A percentile compares a stretch with the other conserved stretches of the same genome.
Conservation (phyloP, 371 early-diverging fungal species). For the Funneliformis caledonium region DNA sequence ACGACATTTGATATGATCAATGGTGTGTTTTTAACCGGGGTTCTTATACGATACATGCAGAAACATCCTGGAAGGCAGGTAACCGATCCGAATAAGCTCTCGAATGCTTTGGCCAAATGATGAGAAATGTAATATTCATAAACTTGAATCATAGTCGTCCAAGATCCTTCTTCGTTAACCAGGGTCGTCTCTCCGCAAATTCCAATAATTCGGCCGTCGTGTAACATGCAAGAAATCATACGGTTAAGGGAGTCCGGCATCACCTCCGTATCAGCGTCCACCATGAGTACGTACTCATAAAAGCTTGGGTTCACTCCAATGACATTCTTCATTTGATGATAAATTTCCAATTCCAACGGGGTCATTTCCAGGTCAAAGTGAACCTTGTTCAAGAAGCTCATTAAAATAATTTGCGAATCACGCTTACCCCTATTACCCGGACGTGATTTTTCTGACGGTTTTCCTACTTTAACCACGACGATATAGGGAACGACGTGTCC, state of each 20-base stretch:
- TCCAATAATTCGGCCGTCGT: slow-evolving; percentile 83
- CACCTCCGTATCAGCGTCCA: slow-evolving; percentile 95
- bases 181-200: slow-evolving; percentile 86
- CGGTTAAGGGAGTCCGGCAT: slow-evolving; percentile 69
- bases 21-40: slow-evolving; percentile 84
- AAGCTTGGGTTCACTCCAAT: slow-evolving; percentile 85
- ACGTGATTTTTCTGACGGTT: slow-evolving; percentile 75
- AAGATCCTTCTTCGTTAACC: slow-evolving; percentile 85
- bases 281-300: slow-evolving; percentile 93
- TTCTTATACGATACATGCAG: slow-evolving; percentile 91
- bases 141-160: slow-evolving; percentile 94
- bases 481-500: slow-evolving; percentile 94
- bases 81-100: slow-evolving; percentile 83
- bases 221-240: slow-evolving; percentile 77
- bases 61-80: slow-evolving; percentile 97
- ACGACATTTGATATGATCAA: slow-evolving; percentile 91
- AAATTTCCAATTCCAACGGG: slow-evolving; percentile 89
- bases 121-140: slow-evolving; percentile 90
- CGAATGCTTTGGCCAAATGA: slow-evolving; percentile 86
- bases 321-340: slow-evolving; percentile 87
- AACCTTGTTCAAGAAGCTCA: slow-evolving; percentile 98
- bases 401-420: slow-evolving; percentile 98
- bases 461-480: slow-evolving; percentile 94
- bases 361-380: slow-evolving; percentile 92
- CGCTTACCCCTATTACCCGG: slow-evolving; percentile 99